A percentile compares a stretch with the other conserved stretches of the same genome.
Evolutionary conservation across 495 filamentous ascomycete genomes (phyloP).

Genomic region (Podospora tetraspora): DNA sequence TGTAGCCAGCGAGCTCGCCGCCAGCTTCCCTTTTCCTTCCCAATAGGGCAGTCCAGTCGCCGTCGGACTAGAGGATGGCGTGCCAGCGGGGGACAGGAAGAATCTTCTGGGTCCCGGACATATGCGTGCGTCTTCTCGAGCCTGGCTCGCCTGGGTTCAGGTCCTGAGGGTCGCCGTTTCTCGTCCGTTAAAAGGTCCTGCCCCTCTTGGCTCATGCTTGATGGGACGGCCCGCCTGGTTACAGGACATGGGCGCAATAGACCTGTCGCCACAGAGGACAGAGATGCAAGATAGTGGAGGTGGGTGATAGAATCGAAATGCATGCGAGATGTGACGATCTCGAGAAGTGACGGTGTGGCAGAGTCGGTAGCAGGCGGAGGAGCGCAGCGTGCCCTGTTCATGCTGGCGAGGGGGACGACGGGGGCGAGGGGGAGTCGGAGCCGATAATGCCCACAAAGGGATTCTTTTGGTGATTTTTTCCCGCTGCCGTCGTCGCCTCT

Average conservation of each 20-base stretch:
- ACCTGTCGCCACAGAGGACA: neutral
- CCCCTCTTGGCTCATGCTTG: neutral
- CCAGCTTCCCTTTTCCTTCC: neutral
- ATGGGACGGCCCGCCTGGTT: slow-evolving; percentile 8
- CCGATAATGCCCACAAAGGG: neutral
- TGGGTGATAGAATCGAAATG: slow-evolving; percentile 1
- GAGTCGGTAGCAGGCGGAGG: neutral
- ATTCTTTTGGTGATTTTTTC: neutral
- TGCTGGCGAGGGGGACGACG: neutral
- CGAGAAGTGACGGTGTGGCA: neutral
- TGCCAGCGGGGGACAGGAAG: neutral
- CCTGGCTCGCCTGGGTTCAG: neutral
- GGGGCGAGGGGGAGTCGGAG: neutral
- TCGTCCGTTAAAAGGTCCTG: neutral
- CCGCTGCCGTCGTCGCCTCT: neutral
- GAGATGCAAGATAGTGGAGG: slow-evolving; percentile 1
- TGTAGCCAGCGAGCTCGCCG: neutral
- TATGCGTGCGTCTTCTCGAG: neutral
- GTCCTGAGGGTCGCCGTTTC: neutral
- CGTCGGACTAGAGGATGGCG: neutral
- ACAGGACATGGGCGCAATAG: slow-evolving; percentile 3
- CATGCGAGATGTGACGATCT: slow-evolving; percentile 7
- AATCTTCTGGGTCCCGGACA: neutral
- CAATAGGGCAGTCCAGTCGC: neutral
- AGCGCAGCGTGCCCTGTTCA: neutral